Conservation (phyloP, 768 basidiomycete species). For the Chalciporus pseudorubinellus region DNA sequence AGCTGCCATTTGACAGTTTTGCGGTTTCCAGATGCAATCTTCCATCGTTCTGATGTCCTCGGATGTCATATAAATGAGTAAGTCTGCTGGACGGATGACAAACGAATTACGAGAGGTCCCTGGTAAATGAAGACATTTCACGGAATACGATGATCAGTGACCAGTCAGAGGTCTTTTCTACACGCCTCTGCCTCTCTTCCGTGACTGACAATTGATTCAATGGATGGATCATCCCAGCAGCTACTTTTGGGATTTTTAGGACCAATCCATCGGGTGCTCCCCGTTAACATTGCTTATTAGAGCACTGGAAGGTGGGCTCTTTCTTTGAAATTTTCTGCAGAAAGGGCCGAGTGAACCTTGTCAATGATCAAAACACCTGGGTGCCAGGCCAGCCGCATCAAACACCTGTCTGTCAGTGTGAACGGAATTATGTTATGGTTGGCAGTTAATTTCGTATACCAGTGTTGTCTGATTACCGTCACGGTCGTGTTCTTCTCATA, state of each 20-base stretch:
- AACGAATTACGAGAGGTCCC: neutral
- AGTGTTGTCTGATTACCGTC: neutral
- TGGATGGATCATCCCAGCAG: too few relatives aligned
- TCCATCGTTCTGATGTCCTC: neutral
- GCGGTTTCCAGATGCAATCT: neutral
- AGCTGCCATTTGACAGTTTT: too few relatives aligned
- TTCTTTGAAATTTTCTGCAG: conserved; percentile 1
- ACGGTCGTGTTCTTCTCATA: neutral
- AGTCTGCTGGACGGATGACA: neutral
- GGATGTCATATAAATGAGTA: too few relatives aligned
- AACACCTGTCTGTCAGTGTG: neutral
- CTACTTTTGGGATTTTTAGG: neutral
- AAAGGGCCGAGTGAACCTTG: neutral
- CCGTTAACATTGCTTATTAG: neutral
- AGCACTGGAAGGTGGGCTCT: neutral
- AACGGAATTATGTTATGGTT: conserved; percentile 4
- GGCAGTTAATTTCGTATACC: conserved; percentile 7
- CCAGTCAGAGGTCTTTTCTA: neutral
- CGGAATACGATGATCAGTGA: neutral
- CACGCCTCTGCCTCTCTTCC: too few relatives aligned
- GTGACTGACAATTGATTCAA: too few relatives aligned
- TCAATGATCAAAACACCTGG: neutral
- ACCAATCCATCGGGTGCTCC: neutral
- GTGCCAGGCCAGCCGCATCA: neutral
- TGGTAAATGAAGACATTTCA: neutral